Percentiles rank a stretch among this genome's conserved stretches.
Evolutionary conservation across 768 basidiomycete genomes (phyloP).

Genomic region (Hydnomerulius pinastri): DNA sequence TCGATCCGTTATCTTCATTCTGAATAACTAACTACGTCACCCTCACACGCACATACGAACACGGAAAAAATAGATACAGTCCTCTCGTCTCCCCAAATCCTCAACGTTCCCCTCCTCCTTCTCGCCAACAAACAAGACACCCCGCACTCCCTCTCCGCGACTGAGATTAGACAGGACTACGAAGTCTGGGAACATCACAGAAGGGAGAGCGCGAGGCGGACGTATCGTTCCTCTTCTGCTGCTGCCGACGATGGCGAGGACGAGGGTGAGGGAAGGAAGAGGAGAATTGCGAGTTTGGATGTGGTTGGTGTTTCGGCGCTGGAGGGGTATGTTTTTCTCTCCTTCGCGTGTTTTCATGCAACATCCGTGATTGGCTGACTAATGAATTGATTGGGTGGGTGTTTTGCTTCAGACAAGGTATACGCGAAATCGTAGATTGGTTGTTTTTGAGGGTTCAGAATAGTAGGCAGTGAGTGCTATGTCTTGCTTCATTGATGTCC

Average conservation of each 20-base stretch:
- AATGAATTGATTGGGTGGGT: background rate
- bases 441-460: conserved; percentile 92
- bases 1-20: no score
- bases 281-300: conserved; percentile 74
- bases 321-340: conserved; percentile 69
- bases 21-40: conserved; percentile 2
- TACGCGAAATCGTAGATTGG: conserved; percentile 92
- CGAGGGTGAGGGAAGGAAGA: conserved; percentile 45
- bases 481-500: background rate
- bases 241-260: conserved; percentile 49
- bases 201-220: conserved; percentile 62
- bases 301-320: conserved; percentile 91
- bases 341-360: background rate
- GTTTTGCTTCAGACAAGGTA: conserved; percentile 66
- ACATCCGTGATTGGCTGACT: background rate
- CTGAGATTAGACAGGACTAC: conserved; percentile 88
- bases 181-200: conserved; percentile 84
- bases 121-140: conserved; percentile 97
- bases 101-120: conserved; percentile 86
- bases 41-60: conserved; percentile 11
- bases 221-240: no score
- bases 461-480: conserved; percentile 57
- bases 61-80: conserved; percentile 63
- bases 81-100: conserved; percentile 84
- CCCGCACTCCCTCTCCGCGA: conserved; percentile 75